phyloP scores from a whole-genome alignment of 1,284 basidiomycete species.

The Chalciporus sp. region DNA sequence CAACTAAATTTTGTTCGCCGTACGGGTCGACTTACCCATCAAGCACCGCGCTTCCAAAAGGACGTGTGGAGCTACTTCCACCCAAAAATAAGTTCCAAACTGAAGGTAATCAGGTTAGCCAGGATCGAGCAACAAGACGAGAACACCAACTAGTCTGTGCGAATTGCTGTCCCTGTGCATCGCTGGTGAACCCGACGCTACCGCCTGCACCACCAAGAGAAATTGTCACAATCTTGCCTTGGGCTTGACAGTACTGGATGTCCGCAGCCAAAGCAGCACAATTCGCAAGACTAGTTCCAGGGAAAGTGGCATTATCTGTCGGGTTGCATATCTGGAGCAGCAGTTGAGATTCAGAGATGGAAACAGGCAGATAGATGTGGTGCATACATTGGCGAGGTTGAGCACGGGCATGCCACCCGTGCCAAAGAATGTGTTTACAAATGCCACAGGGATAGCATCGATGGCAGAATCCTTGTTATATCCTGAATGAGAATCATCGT shows the following conservation, averaged over 20 bases:
- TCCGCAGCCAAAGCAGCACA: slow-evolving; percentile 58
- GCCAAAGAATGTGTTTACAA: slow-evolving; percentile 59
- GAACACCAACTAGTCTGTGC: slow-evolving; percentile 44
- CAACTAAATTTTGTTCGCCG: neutral
- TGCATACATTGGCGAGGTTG: slow-evolving; percentile 59
- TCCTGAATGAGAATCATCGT: slow-evolving; percentile 46
- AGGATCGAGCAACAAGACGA: neutral
- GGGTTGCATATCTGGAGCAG: slow-evolving; percentile 44
- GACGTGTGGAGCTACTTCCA: slow-evolving; percentile 46
- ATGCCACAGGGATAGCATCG: slow-evolving; percentile 58
- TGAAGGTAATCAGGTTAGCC: slow-evolving; percentile 11
- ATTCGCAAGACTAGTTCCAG: slow-evolving; percentile 59
- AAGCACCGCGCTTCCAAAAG: slow-evolving; percentile 64
- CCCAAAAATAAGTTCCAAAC: slow-evolving; percentile 72
- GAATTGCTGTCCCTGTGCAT: slow-evolving; percentile 53
- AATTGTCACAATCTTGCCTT: slow-evolving; percentile 67
- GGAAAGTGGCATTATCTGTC: slow-evolving; percentile 47
- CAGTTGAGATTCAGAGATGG: neutral
- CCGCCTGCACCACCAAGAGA: slow-evolving; percentile 66
- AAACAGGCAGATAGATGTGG: neutral
- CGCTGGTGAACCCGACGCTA: slow-evolving; percentile 52
- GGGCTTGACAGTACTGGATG: slow-evolving; percentile 63
- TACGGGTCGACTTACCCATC: slow-evolving; percentile 51
- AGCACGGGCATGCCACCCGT: slow-evolving; percentile 59
- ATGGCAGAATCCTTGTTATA: slow-evolving; percentile 30